Evolutionary conservation across 805 yeast genomes (phyloP).

Genomic region (Candida nonsorbophila): DNA sequence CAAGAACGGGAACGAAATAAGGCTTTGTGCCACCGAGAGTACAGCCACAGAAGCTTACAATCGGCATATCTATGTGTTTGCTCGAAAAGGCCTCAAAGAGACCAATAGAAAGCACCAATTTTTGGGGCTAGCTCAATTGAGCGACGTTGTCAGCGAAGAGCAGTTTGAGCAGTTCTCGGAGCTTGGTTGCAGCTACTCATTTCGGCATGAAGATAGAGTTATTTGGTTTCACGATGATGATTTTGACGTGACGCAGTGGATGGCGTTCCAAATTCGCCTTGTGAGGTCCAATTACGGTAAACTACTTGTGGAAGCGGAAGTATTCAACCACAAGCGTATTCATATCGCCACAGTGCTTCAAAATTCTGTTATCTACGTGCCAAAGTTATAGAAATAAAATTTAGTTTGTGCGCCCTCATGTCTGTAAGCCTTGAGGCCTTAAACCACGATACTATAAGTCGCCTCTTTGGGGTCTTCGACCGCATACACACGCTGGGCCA

Average conservation of each 20-base stretch:
- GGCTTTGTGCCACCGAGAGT: too few species aligned
- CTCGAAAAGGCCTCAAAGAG: too few species aligned
- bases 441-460: slow-evolving; percentile 5
- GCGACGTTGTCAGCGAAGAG: too few species aligned
- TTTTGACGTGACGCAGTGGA: slow-evolving; percentile 46
- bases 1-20: too few species aligned
- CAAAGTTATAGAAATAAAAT: slow-evolving; percentile 7
- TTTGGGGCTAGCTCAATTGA: too few species aligned
- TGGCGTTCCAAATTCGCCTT: slow-evolving; percentile 43
- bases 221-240: slow-evolving; percentile 59
- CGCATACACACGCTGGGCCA: slow-evolving; percentile 20
- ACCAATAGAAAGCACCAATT: too few species aligned
- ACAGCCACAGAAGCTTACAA: too few species aligned
- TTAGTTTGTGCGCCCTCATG: neutral
- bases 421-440: slow-evolving; percentile 2
- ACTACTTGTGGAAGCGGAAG: slow-evolving; percentile 53
- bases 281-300: slow-evolving; percentile 48
- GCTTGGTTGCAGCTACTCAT: too few species aligned
- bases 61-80: too few species aligned
- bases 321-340: slow-evolving; percentile 44
- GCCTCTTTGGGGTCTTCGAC: slow-evolving; percentile 7
- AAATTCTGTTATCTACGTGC: slow-evolving; percentile 7
- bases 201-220: slow-evolving; percentile 19
- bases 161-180: too few species aligned
- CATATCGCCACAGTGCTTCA: slow-evolving; percentile 60